These are phyloP conservation scores for Mycosphaerelloides madeirae DNA, from an alignment of 2,329 filamentous ascomycete genomes.

Conservation along the genomic window DNA sequence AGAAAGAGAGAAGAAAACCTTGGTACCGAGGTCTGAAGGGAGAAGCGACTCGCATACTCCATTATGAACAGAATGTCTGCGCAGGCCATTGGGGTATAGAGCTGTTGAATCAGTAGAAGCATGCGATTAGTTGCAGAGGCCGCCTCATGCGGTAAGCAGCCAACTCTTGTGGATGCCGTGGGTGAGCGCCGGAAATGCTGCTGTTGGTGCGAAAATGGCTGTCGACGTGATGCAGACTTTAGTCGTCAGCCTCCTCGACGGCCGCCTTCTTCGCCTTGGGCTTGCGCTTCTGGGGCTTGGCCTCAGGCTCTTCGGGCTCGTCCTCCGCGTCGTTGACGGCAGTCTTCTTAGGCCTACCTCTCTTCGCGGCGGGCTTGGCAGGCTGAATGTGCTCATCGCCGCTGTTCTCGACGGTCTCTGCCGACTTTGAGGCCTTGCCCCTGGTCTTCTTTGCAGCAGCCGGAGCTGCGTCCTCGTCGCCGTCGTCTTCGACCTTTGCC, in stretches of 20 bases:
- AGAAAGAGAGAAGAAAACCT: too few species aligned
- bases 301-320: slow-evolving; percentile 29
- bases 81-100: slow-evolving; percentile 9
- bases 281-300: slow-evolving; percentile 33
- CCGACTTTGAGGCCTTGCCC: not conserved
- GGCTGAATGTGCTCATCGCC: slow-evolving; percentile 17
- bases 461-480: slow-evolving; percentile 23
- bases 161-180: too few species aligned
- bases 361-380: slow-evolving; percentile 32
- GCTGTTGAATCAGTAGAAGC: slow-evolving; percentile 6
- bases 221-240: too few species aligned
- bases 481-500: slow-evolving; percentile 28
- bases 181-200: too few species aligned
- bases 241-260: slow-evolving; percentile 11
- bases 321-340: slow-evolving; percentile 12
- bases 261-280: slow-evolving; percentile 29
- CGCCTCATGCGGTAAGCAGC: too few species aligned
- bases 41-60: too few species aligned
- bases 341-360: slow-evolving; percentile 29
- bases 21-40: too few species aligned
- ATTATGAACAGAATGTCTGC: too few species aligned
- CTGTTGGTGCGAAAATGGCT: too few species aligned
- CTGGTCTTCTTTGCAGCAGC: slow-evolving; percentile 29
- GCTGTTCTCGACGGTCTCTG: slow-evolving; percentile 34
- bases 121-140: too few species aligned